Evolutionary conservation across 2,329 filamentous ascomycete genomes (phyloP).

Genomic region (Aspergillus fructus): DNA sequence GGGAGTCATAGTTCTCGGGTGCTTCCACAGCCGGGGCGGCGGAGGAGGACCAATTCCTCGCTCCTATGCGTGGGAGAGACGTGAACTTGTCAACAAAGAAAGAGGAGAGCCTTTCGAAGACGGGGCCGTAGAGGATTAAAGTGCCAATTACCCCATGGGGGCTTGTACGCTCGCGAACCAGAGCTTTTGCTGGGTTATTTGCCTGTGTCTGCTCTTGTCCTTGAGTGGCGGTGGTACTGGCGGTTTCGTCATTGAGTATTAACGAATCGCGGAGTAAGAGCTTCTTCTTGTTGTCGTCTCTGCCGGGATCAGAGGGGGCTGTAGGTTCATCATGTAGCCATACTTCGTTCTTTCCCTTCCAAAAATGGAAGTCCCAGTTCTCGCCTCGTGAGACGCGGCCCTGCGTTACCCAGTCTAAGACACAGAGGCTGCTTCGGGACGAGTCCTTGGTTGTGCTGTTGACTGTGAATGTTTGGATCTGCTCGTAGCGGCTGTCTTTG

Average conservation of each 20-base stretch:
- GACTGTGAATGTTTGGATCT: constrained; percentile 74
- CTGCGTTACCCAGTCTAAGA: constrained; percentile 92
- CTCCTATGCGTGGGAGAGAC: constrained; percentile 76
- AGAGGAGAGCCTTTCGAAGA: constrained; percentile 63
- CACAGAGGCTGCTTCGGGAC: constrained; percentile 62
- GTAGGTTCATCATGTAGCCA: constrained; percentile 28
- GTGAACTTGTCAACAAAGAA: constrained; percentile 82
- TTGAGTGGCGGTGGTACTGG: constrained; percentile 24
- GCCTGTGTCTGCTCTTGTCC: constrained; percentile 14
- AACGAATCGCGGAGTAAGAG: constrained; percentile 85
- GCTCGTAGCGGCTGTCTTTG: constrained; percentile 76
- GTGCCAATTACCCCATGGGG: constrained; percentile 78
- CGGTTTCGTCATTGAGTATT: constrained; percentile 62
- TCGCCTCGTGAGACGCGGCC: constrained; percentile 83
- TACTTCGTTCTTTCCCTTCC: constrained; percentile 86
- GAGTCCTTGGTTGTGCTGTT: constrained; percentile 39
- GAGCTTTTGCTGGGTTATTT: constrained; percentile 13
- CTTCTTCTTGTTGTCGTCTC: constrained; percentile 42
- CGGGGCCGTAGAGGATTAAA: constrained; percentile 73
- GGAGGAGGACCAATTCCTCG: constrained; percentile 64
- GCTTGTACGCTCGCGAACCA: constrained; percentile 63
- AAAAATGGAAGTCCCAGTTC: constrained; percentile 78
- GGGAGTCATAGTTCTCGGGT: constrained; percentile 43
- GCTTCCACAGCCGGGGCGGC: constrained; percentile 25
- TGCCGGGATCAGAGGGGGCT: background rate